Base-by-base conservation (phyloP, 2,329 filamentous ascomycete species). In the Sclerotiophoma versabilis region DNA sequence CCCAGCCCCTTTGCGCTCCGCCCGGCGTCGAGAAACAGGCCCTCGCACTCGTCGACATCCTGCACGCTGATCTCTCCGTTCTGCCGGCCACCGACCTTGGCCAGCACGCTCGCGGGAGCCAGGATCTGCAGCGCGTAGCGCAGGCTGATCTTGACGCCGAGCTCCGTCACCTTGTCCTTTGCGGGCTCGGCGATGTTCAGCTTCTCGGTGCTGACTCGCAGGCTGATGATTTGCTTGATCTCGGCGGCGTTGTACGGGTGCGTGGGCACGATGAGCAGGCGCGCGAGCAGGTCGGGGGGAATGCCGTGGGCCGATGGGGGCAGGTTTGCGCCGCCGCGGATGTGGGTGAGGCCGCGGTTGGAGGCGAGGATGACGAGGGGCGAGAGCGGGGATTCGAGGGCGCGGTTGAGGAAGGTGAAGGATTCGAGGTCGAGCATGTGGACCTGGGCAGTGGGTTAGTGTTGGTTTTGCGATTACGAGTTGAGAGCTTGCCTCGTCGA, bases 381-480 rank as follows among this genome's bases (percentile, higher is more conserved):
- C 1, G 93, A 93, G 71, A 99, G 96, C 63, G 88, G 86, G 50
- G 91, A 93, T 82, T 99, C 95, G 65, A 99, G 84, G n/a, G 95
- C 95, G 72, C 93, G 91, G 83, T 98, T 98, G 71, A 99, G 87
- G 79, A 97, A 99, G 64, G 95, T 98, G 80, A 98, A 99, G 81
- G 93, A 96, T 81, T 99, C 95, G 66, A 99, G 90, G 76, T 99
- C 95, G 68, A 99, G 92, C 95, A 99, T 99, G 81, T 99, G 93
- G 57, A 96, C 93, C 92, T 96, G 46, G 22, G 20, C 8, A 7
- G 22, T 8, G 15, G 34, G 15, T 14, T 39, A 42, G 53, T 52
- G 70, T 65, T 76, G 57, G 23, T 49, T 38, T n/a, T 17, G 11
- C 5, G 25, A 10, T n/a, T n/a, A n/a, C 37, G 30, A 15, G 26